A percentile compares a stretch with the other conserved stretches of the same genome.
Conservation (phyloP, 2,329 filamentous ascomycete species). For the Alternaria postmessia region DNA sequence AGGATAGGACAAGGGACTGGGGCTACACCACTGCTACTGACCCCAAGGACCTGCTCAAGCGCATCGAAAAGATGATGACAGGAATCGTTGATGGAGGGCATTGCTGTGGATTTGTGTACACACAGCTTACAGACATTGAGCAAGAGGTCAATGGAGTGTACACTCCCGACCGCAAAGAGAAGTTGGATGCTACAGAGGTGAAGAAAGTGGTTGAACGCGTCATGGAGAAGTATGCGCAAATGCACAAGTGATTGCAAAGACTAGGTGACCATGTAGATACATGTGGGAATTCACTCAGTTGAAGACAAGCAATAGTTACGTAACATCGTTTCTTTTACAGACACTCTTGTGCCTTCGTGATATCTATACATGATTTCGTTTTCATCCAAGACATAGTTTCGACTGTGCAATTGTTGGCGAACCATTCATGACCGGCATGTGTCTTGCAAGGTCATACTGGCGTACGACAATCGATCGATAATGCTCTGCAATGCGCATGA, state of each 20-base stretch:
- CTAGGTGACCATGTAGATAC: background rate
- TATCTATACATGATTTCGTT: background rate
- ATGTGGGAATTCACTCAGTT: background rate
- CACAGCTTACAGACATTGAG: conserved; percentile 70
- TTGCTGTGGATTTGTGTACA: conserved; percentile 71
- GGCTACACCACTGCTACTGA: conserved; percentile 73
- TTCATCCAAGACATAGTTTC: background rate
- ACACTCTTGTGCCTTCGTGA: background rate
- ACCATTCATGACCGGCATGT: background rate
- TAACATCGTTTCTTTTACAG: background rate
- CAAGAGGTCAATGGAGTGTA: conserved; percentile 75
- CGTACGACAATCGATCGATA: background rate
- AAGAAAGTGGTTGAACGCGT: conserved; percentile 65
- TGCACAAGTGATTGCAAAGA: conserved; percentile 22
- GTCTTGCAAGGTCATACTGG: background rate
- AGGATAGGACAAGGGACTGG: conserved; percentile 62
- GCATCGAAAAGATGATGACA: conserved; percentile 67
- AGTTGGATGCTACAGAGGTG: conserved; percentile 65
- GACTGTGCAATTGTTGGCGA: background rate
- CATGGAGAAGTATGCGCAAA: conserved; percentile 27
- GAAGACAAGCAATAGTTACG: background rate
- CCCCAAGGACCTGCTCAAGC: conserved; percentile 64
- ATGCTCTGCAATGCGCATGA: background rate
- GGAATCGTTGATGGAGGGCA: conserved; percentile 65
- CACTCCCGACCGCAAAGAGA: conserved; percentile 66